phyloP scores from a whole-genome alignment of 163 green algal species.

The Chlorella variabilis region DNA sequence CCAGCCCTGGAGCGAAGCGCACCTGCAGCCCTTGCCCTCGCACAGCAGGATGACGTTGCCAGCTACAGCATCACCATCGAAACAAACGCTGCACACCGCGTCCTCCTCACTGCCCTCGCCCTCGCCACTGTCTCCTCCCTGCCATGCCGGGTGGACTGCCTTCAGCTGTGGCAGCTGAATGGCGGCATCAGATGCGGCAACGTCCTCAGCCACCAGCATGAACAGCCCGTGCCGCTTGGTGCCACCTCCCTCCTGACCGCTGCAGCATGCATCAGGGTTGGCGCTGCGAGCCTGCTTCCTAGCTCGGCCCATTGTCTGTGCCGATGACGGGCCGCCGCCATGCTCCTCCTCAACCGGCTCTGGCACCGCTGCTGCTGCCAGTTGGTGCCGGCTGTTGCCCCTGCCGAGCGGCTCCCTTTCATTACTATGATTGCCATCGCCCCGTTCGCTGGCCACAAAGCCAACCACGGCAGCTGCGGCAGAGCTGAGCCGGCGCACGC shows the following conservation, averaged over 20 bases:
- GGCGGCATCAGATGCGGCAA: background rate
- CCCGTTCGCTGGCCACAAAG: too few relatives aligned
- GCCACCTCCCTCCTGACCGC: background rate
- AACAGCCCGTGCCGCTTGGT: background rate
- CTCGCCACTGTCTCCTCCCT: background rate
- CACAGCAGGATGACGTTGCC: slow-evolving; percentile 56
- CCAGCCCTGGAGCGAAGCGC: background rate
- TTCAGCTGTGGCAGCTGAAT: slow-evolving; percentile 28
- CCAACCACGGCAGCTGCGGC: background rate
- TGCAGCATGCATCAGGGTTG: too few relatives aligned
- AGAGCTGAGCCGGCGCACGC: background rate
- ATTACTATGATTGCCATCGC: background rate
- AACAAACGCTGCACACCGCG: slow-evolving; percentile 40
- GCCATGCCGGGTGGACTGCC: background rate
- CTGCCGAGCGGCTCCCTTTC: too few relatives aligned
- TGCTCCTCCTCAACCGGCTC: background rate
- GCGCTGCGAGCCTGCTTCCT: background rate
- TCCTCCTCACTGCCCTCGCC: slow-evolving; percentile 22
- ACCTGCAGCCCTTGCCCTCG: slow-evolving; percentile 50
- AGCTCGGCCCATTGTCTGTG: background rate
- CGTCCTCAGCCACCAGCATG: slow-evolving; percentile 4
- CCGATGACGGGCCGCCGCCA: background rate
- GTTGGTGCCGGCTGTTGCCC: too few relatives aligned
- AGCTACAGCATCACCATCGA: slow-evolving; percentile 16
- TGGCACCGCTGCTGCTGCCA: too few relatives aligned